A percentile compares a stretch with the other conserved stretches of the same genome.
Evolutionary conservation across 768 basidiomycete genomes (phyloP).

Genomic region (Russula sp.): DNA sequence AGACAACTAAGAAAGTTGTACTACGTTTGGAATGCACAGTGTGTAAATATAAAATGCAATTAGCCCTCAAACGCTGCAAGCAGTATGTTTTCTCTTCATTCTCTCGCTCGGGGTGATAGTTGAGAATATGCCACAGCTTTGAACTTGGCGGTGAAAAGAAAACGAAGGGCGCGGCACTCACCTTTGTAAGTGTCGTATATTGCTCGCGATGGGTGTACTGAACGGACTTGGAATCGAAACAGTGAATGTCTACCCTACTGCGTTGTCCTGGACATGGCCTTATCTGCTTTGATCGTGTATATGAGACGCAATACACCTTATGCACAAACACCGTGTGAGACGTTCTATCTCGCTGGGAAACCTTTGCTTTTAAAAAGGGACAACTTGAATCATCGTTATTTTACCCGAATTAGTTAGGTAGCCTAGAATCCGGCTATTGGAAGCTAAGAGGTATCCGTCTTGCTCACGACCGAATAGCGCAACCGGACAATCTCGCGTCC

Average conservation of each 20-base stretch:
- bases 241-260: slow-evolving; percentile 15
- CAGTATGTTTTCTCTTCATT: slow-evolving; percentile 55
- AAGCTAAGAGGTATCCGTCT: background rate
- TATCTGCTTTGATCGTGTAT: slow-evolving; percentile 13
- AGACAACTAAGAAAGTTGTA: slow-evolving; percentile 99
- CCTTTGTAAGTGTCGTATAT: slow-evolving; percentile 63
- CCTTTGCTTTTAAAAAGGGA: background rate
- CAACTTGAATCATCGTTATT: background rate
- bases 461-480: slow-evolving; percentile 2
- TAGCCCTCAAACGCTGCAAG: slow-evolving; percentile 97
- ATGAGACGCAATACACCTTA: slow-evolving; percentile 12
- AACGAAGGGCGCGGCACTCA: slow-evolving; percentile 94
- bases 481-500: slow-evolving; percentile 10
- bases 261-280: slow-evolving; percentile 1
- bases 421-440: background rate
- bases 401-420: background rate
- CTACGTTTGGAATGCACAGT: slow-evolving; percentile 94
- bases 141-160: slow-evolving; percentile 99
- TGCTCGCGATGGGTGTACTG: background rate
- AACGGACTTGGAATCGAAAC: background rate
- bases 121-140: slow-evolving; percentile 50
- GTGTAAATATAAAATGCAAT: slow-evolving; percentile 98
- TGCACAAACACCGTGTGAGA: slow-evolving; percentile 1
- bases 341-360: background rate
- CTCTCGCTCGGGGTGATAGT: background rate